phyloP scores from a whole-genome alignment of 257 asterid genomes.

The Henckelia pumila region DNA sequence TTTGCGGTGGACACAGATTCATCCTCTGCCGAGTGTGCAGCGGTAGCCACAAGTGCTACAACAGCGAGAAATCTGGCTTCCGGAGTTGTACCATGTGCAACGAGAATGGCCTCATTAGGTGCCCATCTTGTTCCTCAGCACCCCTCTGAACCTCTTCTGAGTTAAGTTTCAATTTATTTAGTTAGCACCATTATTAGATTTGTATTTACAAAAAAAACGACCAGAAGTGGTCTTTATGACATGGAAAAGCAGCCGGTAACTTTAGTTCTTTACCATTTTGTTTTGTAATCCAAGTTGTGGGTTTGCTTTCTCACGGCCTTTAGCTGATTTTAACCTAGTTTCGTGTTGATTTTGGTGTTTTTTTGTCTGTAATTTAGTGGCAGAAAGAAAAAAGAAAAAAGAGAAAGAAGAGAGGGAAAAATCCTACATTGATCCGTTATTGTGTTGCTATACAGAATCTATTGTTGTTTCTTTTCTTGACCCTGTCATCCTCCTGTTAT shows the following conservation, averaged over 20 bases:
- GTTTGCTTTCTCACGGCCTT: slow-evolving; percentile 17
- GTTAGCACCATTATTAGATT: slow-evolving; percentile 8
- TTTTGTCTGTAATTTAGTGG: slow-evolving; percentile 18
- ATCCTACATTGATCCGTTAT: neutral
- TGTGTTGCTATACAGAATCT: neutral
- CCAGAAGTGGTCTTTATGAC: neutral
- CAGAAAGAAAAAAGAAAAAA: neutral
- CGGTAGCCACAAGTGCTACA: slow-evolving; percentile 78
- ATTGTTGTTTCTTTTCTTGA: neutral
- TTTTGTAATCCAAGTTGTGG: neutral
- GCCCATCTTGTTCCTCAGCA: slow-evolving; percentile 76
- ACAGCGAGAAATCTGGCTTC: slow-evolving; percentile 65
- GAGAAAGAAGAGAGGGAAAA: neutral
- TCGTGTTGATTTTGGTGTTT: slow-evolving; percentile 20
- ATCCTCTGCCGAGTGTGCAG: slow-evolving; percentile 68
- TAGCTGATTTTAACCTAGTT: slow-evolving; percentile 26
- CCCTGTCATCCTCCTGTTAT: neutral
- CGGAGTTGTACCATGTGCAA: slow-evolving; percentile 78
- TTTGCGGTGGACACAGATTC: slow-evolving; percentile 73
- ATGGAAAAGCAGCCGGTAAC: slow-evolving; percentile 14
- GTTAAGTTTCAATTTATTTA: neutral
- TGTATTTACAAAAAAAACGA: neutral
- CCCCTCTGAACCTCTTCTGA: slow-evolving; percentile 28
- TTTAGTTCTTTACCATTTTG: neutral
- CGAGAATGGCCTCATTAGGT: slow-evolving; percentile 90